Evolutionary conservation across 2,329 filamentous ascomycete genomes (phyloP), one percentile per base, ranked within the genome.

Genomic region (Penicillium decumbens): DNA sequence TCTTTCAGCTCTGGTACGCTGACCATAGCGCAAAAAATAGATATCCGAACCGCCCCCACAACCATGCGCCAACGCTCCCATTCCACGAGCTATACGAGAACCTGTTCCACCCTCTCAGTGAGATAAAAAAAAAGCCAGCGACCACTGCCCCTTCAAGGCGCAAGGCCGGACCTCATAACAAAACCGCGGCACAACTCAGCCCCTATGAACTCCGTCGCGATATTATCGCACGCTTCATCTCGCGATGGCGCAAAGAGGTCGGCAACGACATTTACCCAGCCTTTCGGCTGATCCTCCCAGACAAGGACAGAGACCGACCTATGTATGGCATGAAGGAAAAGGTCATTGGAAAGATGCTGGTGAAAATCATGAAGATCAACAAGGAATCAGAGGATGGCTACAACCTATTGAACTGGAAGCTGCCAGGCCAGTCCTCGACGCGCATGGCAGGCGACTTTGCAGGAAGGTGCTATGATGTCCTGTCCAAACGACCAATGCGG

Each of bases 271-370:
- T 98, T 61, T 97, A 93, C 65, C 93, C 93, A 0, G 92, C 89
- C 1, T 80, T 98, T 69, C 84, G 93, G 18, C 80, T 98, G 41
- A 95, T 97, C 49, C 78, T 96, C 3, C 91, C 92, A 0, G 89
- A 95, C 62, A 95, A 95, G 65, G 93, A 98, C 65, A 83, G 90
- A 33, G 90, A 97, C 63, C 82, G 93, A 41, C 87, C 87, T 15
- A 90, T 95, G 76, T 98, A 97, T 63, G 89, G 92, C 0, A 76
- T 98, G 35, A 97, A 97, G 66, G 93, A 98, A 74, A 91, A 87
- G 66, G 82, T 85, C 4, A 90, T 98, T 51, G 92, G 86, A 8
- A 95, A 90, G 65, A 74, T 97, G 18, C 76, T 97, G n/a, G 88
- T 96, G 50, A 92, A 90, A 65, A 80, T 95, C 33, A 86, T 95